These are phyloP conservation scores for Boletus mariae DNA, from an alignment of 1,284 basidiomycete species.

Conservation along the genomic window DNA sequence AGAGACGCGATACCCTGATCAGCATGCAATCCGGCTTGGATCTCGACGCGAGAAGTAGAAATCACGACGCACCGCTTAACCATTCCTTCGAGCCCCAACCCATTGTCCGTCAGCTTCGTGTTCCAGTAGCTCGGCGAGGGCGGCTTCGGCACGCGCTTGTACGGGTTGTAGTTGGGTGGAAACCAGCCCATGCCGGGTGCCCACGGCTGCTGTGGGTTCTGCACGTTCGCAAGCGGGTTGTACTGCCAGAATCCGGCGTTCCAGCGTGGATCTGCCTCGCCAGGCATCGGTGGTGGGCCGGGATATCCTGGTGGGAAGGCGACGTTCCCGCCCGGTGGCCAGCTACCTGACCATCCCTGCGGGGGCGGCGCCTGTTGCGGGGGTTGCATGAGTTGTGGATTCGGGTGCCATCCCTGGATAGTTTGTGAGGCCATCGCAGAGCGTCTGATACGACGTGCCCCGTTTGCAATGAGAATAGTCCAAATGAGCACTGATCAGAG, in stretches of 20 bases:
- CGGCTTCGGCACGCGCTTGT: conserved; percentile 54
- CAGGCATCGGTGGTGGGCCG: conserved; percentile 29
- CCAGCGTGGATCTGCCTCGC: conserved; percentile 23
- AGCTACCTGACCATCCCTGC: conserved; percentile 34
- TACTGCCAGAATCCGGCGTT: conserved; percentile 32
- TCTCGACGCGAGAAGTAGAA: neutral
- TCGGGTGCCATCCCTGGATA: conserved; percentile 33
- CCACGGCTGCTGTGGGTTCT: conserved; percentile 30
- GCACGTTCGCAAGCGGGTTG: conserved; percentile 27
- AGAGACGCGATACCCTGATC: neutral
- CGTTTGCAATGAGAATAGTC: neutral
- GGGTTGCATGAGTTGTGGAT: conserved; percentile 33
- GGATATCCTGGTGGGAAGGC: conserved; percentile 33
- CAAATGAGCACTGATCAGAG: conserved; percentile 10
- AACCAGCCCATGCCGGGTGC: conserved; percentile 31
- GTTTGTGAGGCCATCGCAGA: conserved; percentile 25
- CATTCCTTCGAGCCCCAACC: conserved; percentile 63
- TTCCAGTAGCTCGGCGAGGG: conserved; percentile 61
- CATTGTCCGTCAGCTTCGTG: conserved; percentile 54
- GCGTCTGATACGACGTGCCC: neutral
- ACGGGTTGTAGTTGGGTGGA: conserved; percentile 48
- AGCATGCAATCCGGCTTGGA: conserved; percentile 6
- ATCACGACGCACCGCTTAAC: conserved; percentile 48
- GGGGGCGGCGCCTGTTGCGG: conserved; percentile 21
- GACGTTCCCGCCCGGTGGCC: conserved; percentile 31